phyloP scores from a whole-genome alignment of 345 rosid genomes.

The Eucalyptus marginata region DNA sequence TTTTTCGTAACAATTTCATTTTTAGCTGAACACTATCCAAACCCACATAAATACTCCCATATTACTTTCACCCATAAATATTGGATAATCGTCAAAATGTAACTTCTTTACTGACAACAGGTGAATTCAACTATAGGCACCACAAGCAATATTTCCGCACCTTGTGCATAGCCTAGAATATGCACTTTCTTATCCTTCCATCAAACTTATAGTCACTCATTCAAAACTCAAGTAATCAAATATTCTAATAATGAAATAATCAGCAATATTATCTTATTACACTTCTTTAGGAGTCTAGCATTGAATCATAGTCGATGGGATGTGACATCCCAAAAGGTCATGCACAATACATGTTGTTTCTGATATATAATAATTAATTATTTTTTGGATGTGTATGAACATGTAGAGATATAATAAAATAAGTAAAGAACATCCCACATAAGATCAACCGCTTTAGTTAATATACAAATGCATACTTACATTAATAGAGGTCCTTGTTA shows the following conservation, averaged over 20 bases:
- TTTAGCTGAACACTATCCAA: neutral
- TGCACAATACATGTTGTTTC: neutral
- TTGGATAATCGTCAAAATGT: neutral
- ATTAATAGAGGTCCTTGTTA: neutral
- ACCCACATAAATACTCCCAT: neutral
- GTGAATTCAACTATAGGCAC: neutral
- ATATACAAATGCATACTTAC: neutral
- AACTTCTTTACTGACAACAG: fast-evolving
- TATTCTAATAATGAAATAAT: too few relatives aligned
- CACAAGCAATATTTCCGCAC: neutral
- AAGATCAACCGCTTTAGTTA: neutral
- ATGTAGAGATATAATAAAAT: neutral
- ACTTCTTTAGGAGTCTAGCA: neutral
- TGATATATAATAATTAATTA: too few relatives aligned
- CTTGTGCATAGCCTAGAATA: neutral
- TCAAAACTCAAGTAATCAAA: neutral
- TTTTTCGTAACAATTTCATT: too few relatives aligned
- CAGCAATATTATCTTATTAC: fast-evolving
- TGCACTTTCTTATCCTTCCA: neutral
- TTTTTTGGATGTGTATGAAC: neutral
- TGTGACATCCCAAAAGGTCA: neutral
- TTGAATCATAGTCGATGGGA: neutral
- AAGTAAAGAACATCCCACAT: neutral
- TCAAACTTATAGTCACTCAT: neutral
- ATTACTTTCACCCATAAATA: neutral